Percentiles rank a stretch among this genome's conserved stretches.
Evolutionary conservation across 2,329 filamentous ascomycete genomes (phyloP).

Genomic region (Berkeleyomyces rouxiae): DNA sequence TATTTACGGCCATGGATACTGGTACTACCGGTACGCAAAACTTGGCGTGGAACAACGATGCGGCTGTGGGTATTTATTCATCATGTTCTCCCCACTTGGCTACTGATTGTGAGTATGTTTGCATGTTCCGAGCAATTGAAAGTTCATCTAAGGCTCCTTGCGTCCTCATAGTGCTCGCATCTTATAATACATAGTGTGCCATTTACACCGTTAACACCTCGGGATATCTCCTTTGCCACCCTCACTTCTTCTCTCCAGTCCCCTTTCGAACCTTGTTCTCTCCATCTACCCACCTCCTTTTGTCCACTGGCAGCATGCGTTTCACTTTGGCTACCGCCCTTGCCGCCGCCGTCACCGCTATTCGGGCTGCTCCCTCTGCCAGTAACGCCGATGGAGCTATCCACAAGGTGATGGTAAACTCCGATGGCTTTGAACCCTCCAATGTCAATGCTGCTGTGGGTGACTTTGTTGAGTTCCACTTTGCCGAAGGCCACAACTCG

Average conservation of each 20-base stretch:
- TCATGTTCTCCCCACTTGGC: too few species aligned
- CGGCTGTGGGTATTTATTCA: too few species aligned
- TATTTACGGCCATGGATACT: too few species aligned
- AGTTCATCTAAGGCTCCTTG: too few species aligned
- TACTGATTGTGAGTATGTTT: too few species aligned
- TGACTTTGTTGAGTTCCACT: slow-evolving; percentile 38
- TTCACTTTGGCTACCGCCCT: neutral
- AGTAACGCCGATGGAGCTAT: neutral
- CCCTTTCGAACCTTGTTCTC: neutral
- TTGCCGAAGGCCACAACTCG: slow-evolving; percentile 33
- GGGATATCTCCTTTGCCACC: neutral
- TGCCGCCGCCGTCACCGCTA: neutral
- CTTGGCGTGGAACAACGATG: too few species aligned
- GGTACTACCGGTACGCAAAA: too few species aligned
- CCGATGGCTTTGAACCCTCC: slow-evolving; percentile 29
- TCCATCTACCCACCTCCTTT: neutral
- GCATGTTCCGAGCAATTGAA: too few species aligned
- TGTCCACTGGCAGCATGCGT: neutral
- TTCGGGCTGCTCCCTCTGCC: neutral
- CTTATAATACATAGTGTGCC: too few species aligned
- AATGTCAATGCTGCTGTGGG: slow-evolving; percentile 31
- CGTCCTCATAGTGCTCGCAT: too few species aligned
- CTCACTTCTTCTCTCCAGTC: neutral
- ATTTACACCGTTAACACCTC: too few species aligned
- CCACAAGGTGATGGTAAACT: neutral